phyloP scores from a whole-genome alignment of 345 rosid species.

The Salix koriyanagi region DNA sequence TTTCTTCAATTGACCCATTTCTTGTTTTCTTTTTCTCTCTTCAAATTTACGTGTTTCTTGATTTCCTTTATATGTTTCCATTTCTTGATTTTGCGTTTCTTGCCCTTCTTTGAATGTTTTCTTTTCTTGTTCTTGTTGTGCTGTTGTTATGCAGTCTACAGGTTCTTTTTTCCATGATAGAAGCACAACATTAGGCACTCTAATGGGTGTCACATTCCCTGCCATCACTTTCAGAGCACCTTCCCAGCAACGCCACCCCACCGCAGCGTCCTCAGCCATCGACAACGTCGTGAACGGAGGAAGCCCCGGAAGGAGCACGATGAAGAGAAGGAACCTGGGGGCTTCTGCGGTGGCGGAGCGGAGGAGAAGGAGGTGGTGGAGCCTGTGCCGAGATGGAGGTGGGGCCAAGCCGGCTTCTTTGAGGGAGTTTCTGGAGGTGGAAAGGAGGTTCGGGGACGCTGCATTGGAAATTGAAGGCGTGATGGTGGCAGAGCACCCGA shows the following conservation, averaged over 20 bases:
- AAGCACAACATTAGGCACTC: slow-evolving; percentile 88
- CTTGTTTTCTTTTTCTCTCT: neutral
- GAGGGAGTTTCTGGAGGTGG: slow-evolving; percentile 86
- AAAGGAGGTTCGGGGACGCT: slow-evolving; percentile 70
- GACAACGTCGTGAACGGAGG: neutral
- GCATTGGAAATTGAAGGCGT: slow-evolving; percentile 60
- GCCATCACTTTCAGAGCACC: slow-evolving; percentile 61
- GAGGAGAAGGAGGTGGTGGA: slow-evolving; percentile 70
- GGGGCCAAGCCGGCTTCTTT: slow-evolving; percentile 68
- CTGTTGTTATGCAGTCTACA: slow-evolving; percentile 52
- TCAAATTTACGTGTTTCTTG: neutral
- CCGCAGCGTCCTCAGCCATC: slow-evolving; percentile 11
- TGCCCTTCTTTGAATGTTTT: no score
- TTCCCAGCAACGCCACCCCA: slow-evolving; percentile 40
- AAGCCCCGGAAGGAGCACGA: slow-evolving; percentile 16
- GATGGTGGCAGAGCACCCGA: slow-evolving; percentile 28
- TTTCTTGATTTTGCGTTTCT: no score
- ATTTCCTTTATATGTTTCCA: neutral
- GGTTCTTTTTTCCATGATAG: slow-evolving; percentile 94
- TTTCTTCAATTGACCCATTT: neutral
- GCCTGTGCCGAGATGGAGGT: slow-evolving; percentile 63
- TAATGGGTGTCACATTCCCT: slow-evolving; percentile 84
- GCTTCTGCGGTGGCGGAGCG: slow-evolving; percentile 32
- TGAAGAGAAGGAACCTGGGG: slow-evolving; percentile 19
- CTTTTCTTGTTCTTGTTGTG: neutral